Evolutionary conservation across 176 grass and related monocot species (phyloP).

Genomic region (Cocos nucifera): DNA sequence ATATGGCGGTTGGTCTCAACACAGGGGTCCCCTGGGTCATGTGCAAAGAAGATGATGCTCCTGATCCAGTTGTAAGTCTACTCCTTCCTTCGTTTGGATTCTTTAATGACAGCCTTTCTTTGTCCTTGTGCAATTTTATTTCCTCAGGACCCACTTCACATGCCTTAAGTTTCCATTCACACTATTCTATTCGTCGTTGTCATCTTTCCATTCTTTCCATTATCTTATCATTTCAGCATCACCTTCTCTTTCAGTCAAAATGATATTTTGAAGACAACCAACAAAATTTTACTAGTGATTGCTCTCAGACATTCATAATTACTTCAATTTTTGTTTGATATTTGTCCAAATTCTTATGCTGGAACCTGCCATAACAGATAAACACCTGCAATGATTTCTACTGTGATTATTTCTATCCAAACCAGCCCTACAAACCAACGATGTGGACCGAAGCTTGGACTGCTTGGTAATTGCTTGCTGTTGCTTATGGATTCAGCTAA

Average conservation of each 20-base stretch:
- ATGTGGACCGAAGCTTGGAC: constrained; percentile 99
- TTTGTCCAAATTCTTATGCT: not conserved
- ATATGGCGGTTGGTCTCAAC: constrained; percentile 65
- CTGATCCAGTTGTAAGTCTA: constrained; percentile 76
- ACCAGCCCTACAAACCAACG: constrained; percentile 77
- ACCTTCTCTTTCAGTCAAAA: no score
- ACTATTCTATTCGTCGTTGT: no score
- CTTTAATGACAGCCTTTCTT: no score
- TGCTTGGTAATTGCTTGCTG: constrained; percentile 61
- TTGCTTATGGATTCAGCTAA: constrained; percentile 1
- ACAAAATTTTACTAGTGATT: no score
- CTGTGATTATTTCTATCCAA: constrained; percentile 84
- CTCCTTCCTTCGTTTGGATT: constrained; percentile 15
- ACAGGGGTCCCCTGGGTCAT: constrained; percentile 94
- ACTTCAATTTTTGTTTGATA: no score
- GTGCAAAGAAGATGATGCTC: constrained; percentile 99
- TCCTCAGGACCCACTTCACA: constrained; percentile 9
- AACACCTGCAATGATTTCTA: constrained; percentile 98
- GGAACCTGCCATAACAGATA: constrained; percentile 35
- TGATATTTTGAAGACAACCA: no score
- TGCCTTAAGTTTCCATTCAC: not conserved
- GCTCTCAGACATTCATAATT: no score
- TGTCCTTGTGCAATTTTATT: no score
- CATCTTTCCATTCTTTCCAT: no score
- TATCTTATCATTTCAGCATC: no score